Evolutionary conservation across 208 protist genomes (phyloP).

Genomic region (Entamoeba nuttalli): DNA sequence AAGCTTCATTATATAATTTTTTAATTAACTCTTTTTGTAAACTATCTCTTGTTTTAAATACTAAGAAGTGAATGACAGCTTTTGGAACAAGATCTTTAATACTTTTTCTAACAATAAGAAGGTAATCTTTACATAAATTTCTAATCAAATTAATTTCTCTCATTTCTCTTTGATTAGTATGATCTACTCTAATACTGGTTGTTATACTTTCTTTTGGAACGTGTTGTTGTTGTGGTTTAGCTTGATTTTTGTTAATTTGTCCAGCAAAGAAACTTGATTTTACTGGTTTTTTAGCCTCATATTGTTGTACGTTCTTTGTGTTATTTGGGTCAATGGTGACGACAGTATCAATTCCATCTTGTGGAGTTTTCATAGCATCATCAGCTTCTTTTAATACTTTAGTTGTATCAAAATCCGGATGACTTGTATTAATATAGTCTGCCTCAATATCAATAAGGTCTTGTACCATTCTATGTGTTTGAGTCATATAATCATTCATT

Average conservation of each 20-base stretch:
- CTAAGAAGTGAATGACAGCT: conserved; percentile 86
- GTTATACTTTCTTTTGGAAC: neutral
- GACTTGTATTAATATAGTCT: conserved; percentile 43
- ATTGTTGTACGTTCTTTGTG: neutral
- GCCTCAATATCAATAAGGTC: conserved; percentile 25
- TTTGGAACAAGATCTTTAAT: conserved; percentile 84
- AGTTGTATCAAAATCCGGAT: conserved; percentile 39
- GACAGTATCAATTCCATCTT: neutral
- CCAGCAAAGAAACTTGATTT: neutral
- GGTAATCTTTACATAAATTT: conserved; percentile 43
- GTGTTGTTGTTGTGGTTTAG: neutral
- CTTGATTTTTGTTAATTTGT: neutral
- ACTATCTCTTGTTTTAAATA: conserved; percentile 59
- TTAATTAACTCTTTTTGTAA: conserved; percentile 76
- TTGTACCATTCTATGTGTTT: neutral
- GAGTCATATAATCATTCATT: neutral
- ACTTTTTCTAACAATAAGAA: conserved; percentile 64
- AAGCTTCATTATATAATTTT: conserved; percentile 72
- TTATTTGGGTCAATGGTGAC: neutral
- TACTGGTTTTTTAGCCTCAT: neutral
- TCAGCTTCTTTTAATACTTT: neutral
- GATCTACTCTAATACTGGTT: neutral
- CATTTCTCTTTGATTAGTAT: conserved; percentile 16
- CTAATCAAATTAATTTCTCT: conserved; percentile 11
- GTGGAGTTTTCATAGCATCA: neutral